Evolutionary conservation across 23 red algal genomes (phyloP).

Genomic region (Gracilaria domingensis): DNA sequence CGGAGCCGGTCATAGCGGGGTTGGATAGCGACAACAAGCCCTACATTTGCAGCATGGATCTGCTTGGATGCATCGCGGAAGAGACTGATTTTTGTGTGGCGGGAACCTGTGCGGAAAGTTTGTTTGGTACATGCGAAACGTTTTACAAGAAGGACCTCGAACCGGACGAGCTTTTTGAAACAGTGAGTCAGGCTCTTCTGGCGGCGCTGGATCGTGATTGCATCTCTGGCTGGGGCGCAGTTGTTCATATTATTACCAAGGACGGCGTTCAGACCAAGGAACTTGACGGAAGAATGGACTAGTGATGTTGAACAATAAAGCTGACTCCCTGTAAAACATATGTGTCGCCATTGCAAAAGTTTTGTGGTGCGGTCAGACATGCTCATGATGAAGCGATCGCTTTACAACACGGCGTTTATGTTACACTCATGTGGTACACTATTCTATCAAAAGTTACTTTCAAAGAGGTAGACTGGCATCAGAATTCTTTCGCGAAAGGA

Average conservation of each 20-base stretch:
- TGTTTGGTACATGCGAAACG: slow-evolving; percentile 98
- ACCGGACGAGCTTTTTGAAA: slow-evolving; percentile 95
- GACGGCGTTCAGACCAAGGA: slow-evolving; percentile 83
- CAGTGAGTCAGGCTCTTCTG: slow-evolving; percentile 84
- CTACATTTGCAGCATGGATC: slow-evolving; percentile 94
- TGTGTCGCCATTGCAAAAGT: too few relatives aligned
- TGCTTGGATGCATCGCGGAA: slow-evolving; percentile 86
- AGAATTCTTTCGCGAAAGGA: slow-evolving; percentile 60
- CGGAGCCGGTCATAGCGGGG: slow-evolving; percentile 95
- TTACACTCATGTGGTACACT: not conserved
- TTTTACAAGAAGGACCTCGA: slow-evolving; percentile 92
- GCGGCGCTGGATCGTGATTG: slow-evolving; percentile 97
- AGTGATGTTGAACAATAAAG: not conserved
- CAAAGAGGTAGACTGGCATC: slow-evolving; percentile 45
- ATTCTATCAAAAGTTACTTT: not conserved
- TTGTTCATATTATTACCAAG: slow-evolving; percentile 91
- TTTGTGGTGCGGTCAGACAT: too few relatives aligned
- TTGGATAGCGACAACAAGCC: slow-evolving; percentile 92
- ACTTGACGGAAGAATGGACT: slow-evolving; percentile 95
- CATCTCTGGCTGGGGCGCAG: slow-evolving; percentile 96
- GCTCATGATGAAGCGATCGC: not conserved
- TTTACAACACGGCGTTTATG: not conserved
- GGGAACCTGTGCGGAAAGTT: slow-evolving; percentile 96
- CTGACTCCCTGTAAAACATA: not conserved
- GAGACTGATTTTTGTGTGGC: slow-evolving; percentile 90